A percentile compares a stretch with the other conserved stretches of the same genome.
These are phyloP conservation scores for Pichia sp. DNA, from an alignment of 1,139 yeast species.

Conservation along the genomic window DNA sequence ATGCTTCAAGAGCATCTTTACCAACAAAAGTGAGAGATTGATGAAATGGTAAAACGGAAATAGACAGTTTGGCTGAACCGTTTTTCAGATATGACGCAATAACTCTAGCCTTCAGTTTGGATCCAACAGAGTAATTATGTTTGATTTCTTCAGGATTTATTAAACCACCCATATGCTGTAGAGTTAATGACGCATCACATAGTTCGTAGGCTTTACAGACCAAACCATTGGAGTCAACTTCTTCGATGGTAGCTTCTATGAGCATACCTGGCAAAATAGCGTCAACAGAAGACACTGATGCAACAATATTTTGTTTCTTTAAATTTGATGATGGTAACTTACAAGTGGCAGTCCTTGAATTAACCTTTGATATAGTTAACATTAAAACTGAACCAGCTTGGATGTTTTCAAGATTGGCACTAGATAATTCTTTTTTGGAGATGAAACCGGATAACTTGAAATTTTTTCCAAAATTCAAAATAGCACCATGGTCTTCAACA, in stretches of 20 bases:
- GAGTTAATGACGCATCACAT: constrained; percentile 61
- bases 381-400: constrained; percentile 42
- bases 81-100: constrained; percentile 49
- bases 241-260: constrained; percentile 66
- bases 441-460: constrained; percentile 56
- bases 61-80: constrained; percentile 51
- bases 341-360: constrained; percentile 56
- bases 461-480: constrained; percentile 60
- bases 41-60: constrained; percentile 58
- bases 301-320: constrained; percentile 38
- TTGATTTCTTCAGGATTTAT: constrained; percentile 42
- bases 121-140: constrained; percentile 59
- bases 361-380: constrained; percentile 37
- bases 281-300: constrained; percentile 61
- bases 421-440: constrained; percentile 52
- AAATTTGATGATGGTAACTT: constrained; percentile 30
- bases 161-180: constrained; percentile 46
- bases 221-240: constrained; percentile 50
- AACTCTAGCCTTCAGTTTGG: constrained; percentile 61
- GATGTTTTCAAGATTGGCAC: constrained; percentile 20
- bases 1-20: constrained; percentile 48
- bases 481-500: constrained; percentile 86
- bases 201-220: constrained; percentile 62
- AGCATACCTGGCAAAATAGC: constrained; percentile 79
- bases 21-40: constrained; percentile 24